phyloP scores from a whole-genome alignment of 805 yeast species.

The Blastobotrys attinorum region DNA sequence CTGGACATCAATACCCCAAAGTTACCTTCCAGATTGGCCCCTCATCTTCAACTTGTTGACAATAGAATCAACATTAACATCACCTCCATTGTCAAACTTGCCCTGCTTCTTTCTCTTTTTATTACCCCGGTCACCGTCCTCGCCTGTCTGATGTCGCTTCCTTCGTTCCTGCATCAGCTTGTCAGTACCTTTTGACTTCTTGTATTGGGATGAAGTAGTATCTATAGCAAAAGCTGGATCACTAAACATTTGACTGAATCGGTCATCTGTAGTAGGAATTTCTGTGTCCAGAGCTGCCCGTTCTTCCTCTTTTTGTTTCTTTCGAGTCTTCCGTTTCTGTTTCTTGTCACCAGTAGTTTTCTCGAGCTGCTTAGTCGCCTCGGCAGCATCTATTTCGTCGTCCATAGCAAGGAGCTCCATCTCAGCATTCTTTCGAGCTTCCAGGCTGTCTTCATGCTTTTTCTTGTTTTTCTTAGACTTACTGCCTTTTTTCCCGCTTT shows the following conservation, averaged over 20 bases:
- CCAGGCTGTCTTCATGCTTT: slow-evolving; percentile 27
- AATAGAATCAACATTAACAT: slow-evolving; percentile 79
- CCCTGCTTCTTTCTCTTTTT: slow-evolving; percentile 9
- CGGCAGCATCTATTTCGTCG: slow-evolving; percentile 35
- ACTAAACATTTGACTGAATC: slow-evolving; percentile 78
- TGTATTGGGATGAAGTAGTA: slow-evolving; percentile 85
- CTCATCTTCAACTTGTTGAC: slow-evolving; percentile 55
- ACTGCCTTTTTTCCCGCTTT: slow-evolving; percentile 6
- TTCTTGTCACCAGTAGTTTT: slow-evolving; percentile 66
- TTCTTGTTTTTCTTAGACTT: slow-evolving; percentile 9
- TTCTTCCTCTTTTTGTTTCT: slow-evolving; percentile 31
- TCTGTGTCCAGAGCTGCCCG: slow-evolving; percentile 38
- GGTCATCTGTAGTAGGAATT: slow-evolving; percentile 70
- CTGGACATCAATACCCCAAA: too few species aligned
- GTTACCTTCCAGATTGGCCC: too few species aligned
- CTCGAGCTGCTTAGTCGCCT: slow-evolving; percentile 8
- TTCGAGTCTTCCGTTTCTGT: slow-evolving; percentile 44
- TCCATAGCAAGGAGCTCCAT: slow-evolving; percentile 67
- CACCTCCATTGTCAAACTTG: slow-evolving; percentile 21
- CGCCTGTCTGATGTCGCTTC: slow-evolving; percentile 18
- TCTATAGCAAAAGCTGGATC: slow-evolving; percentile 91
- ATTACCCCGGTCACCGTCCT: slow-evolving; percentile 4
- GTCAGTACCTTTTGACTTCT: slow-evolving; percentile 81
- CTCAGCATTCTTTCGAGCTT: slow-evolving; percentile 60
- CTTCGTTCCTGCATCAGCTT: slow-evolving; percentile 66